phyloP scores from a whole-genome alignment of 2,329 filamentous ascomycete species.

The Aspergillus piperis region DNA sequence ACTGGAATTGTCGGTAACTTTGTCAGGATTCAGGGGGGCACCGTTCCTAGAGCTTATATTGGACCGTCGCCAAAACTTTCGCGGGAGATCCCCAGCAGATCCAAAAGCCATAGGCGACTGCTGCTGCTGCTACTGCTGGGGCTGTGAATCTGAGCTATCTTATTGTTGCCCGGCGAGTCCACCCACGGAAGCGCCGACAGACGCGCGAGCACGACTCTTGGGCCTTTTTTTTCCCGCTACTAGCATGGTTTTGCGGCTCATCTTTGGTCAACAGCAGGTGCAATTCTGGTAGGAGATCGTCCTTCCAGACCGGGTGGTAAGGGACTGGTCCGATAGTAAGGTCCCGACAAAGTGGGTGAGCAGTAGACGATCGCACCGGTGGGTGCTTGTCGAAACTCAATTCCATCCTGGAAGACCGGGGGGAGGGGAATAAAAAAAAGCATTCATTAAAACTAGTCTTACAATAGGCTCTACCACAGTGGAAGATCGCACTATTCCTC shows the following conservation, averaged over 20 bases:
- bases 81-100: constrained; percentile 42
- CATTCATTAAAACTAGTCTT: background rate
- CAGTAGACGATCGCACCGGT: constrained; percentile 31
- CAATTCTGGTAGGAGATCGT: background rate
- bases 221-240: background rate
- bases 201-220: background rate
- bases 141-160: background rate
- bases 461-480: background rate
- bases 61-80: constrained; percentile 32
- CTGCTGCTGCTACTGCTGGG: background rate
- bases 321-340: constrained; percentile 13
- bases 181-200: background rate
- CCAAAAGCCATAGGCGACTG: constrained; percentile 17
- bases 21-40: constrained; percentile 26
- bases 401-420: constrained; percentile 17
- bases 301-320: background rate
- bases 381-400: constrained; percentile 40
- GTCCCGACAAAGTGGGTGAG: constrained; percentile 33
- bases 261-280: background rate
- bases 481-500: background rate
- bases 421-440: background rate
- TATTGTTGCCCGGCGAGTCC: background rate
- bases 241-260: background rate
- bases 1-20: constrained; percentile 27
- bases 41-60: constrained; percentile 30